Evolutionary conservation across 306 rosid genomes (phyloP), one percentile per base, ranked within the genome.

Genomic region (Aeschynomene evenia): DNA sequence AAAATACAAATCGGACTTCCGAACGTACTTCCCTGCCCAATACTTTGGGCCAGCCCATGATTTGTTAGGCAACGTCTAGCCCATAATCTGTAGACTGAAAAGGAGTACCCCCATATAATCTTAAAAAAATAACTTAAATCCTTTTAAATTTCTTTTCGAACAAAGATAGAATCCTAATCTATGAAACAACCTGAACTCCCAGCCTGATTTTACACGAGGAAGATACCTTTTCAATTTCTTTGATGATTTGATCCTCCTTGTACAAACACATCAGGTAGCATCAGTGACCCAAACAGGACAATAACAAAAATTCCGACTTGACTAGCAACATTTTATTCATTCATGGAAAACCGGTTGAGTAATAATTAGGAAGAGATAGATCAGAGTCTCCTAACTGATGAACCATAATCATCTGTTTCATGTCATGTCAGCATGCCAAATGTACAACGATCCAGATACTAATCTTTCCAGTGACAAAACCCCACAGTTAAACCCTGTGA

Each of bases 401-500:
- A 50, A 62, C 23, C 40, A 73, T 26, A 2, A 45, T 31, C 37
- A n/a, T n/a, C n/a, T n/a, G n/a, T n/a, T n/a, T n/a, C n/a, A n/a
- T n/a, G n/a, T n/a, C 36, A 42, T 39, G 63, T 62, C 68, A 70
- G 53, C 66, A 54, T 62, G 28, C 20, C 63, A 71, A 46, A 63
- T 56, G 55, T 54, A 74, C 72, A 63, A 36, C n/a, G 13, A 34
- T 39, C 51, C 49, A 34, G 39, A 56, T 64, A 36, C 22, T 28
- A 14, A 70, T 50, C 22, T 24, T 56, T n/a, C 18, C 45, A 45
- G 45, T 18, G 77, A 56, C 67, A 63, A 77, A 76, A 77, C 55
- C 63, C 60, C 77, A 54, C 58, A 70, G 68, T 54, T 43, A 21
- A 54, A 22, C 24, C 43, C 77, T 52, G 65, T 40, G 59, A 74